phyloP scores from a whole-genome alignment of 495 filamentous ascomycete genomes.

The Penicillium lividum region DNA sequence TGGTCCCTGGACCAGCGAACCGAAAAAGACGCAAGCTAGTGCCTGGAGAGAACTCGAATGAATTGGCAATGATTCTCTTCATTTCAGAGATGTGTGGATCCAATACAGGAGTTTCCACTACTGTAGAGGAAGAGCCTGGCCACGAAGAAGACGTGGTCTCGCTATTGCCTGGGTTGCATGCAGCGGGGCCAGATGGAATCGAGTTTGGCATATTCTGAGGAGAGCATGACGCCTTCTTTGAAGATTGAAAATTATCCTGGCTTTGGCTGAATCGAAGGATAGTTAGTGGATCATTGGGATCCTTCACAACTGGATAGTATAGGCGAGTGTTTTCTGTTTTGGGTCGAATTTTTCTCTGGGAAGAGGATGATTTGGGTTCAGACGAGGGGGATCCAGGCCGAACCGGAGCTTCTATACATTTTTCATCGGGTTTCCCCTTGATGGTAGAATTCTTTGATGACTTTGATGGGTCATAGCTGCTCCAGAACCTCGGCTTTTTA shows the following conservation, averaged over 20 bases:
- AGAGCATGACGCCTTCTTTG: slow-evolving; percentile 38
- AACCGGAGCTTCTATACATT: background rate
- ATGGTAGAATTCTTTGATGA: background rate
- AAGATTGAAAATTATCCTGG: slow-evolving; percentile 55
- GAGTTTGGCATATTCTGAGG: slow-evolving; percentile 20
- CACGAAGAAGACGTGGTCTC: slow-evolving; percentile 19
- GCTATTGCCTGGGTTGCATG: slow-evolving; percentile 12
- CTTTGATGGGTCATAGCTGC: slow-evolving; percentile 5
- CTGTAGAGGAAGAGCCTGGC: slow-evolving; percentile 26
- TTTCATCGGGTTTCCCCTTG: background rate
- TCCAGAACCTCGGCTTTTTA: slow-evolving; percentile 36
- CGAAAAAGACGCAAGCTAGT: slow-evolving; percentile 28
- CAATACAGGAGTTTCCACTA: slow-evolving; percentile 9
- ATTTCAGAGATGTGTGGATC: slow-evolving; percentile 29
- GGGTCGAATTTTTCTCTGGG: slow-evolving; percentile 31
- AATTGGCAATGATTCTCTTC: slow-evolving; percentile 22
- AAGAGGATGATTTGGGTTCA: slow-evolving; percentile 25
- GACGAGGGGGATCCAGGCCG: slow-evolving; percentile 14
- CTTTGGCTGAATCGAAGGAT: slow-evolving; percentile 73
- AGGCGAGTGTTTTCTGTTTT: slow-evolving; percentile 38
- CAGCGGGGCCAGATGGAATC: slow-evolving; percentile 15
- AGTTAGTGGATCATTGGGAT: slow-evolving; percentile 67
- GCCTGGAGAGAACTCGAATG: slow-evolving; percentile 32
- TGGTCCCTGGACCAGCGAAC: slow-evolving; percentile 28
- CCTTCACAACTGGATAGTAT: slow-evolving; percentile 77